These are phyloP conservation scores for Papiliotrema nemorosa DNA, from an alignment of 1,284 basidiomycete species.

Conservation along the genomic window DNA sequence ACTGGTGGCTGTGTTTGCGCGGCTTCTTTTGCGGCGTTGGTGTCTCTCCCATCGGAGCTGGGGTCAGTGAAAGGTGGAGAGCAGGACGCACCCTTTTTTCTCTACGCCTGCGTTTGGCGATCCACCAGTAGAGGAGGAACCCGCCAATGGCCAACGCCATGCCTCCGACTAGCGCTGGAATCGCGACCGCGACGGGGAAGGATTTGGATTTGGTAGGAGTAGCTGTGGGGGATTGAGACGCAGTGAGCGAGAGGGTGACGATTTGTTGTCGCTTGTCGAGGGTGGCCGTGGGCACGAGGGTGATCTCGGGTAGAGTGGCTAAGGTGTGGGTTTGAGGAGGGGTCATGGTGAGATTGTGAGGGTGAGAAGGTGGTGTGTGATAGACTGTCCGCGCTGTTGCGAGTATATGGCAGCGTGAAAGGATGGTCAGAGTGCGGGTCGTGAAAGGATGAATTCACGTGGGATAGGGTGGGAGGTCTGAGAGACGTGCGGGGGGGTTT, in stretches of 20 bases:
- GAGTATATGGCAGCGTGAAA: no score
- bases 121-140: slow-evolving; percentile 25
- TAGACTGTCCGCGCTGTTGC: not conserved
- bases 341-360: not conserved
- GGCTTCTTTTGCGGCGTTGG: slow-evolving; percentile 22
- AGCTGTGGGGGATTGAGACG: not conserved
- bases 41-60: slow-evolving; percentile 28
- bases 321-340: not conserved
- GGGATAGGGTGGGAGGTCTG: no score
- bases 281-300: not conserved
- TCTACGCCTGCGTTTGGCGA: slow-evolving; percentile 15
- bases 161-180: slow-evolving; percentile 32
- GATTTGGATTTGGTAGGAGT: not conserved
- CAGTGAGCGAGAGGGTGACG: slow-evolving; percentile 1
- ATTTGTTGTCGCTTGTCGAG: slow-evolving; percentile 4
- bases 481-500: no score
- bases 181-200: slow-evolving; percentile 32
- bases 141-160: slow-evolving; percentile 28
- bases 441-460: no score
- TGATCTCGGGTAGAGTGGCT: not conserved
- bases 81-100: slow-evolving; percentile 20
- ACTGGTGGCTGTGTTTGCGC: slow-evolving; percentile 16
- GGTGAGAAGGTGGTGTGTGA: not conserved
- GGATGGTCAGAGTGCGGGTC: no score
- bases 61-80: not conserved